phyloP scores from a whole-genome alignment of 352 stramenopile genomes.

The Peronosclerospora sorghi region DNA sequence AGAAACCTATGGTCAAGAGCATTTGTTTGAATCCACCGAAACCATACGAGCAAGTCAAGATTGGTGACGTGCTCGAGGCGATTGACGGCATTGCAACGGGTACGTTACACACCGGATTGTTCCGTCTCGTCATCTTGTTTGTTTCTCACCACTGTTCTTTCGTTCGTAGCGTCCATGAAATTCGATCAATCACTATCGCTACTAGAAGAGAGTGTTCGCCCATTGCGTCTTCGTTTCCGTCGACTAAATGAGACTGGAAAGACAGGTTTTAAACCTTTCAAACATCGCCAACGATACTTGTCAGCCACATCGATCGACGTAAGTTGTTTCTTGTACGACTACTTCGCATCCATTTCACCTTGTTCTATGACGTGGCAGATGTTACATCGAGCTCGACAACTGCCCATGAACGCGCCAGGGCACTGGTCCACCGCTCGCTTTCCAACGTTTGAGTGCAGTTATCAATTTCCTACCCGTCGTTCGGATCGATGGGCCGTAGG shows the following conservation, averaged over 20 bases:
- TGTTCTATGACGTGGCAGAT: constrained; percentile 49
- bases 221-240: constrained; percentile 57
- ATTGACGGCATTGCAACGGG: constrained; percentile 62
- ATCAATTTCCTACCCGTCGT: constrained; percentile 62
- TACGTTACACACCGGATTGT: constrained; percentile 13
- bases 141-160: constrained; percentile 5
- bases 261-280: constrained; percentile 1
- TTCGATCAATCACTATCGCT: constrained; percentile 46
- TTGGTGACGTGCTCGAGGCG: constrained; percentile 60
- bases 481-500: constrained; percentile 64
- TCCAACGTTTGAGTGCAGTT: constrained; percentile 52
- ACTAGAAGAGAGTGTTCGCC: constrained; percentile 38
- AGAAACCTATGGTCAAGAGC: constrained; percentile 38
- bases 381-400: constrained; percentile 41
- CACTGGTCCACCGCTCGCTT: constrained; percentile 51
- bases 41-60: constrained; percentile 31
- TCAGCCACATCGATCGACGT: constrained; percentile 24
- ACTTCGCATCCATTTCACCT: no score
- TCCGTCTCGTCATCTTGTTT: not conserved
- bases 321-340: constrained; percentile 21
- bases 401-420: constrained; percentile 59
- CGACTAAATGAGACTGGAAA: constrained; percentile 11
- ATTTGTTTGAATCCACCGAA: constrained; percentile 17
- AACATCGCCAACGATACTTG: constrained; percentile 13
- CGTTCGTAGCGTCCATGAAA: constrained; percentile 37